Conservation (phyloP, 2,329 filamentous ascomycete genomes). For the Acarospora socialis region DNA sequence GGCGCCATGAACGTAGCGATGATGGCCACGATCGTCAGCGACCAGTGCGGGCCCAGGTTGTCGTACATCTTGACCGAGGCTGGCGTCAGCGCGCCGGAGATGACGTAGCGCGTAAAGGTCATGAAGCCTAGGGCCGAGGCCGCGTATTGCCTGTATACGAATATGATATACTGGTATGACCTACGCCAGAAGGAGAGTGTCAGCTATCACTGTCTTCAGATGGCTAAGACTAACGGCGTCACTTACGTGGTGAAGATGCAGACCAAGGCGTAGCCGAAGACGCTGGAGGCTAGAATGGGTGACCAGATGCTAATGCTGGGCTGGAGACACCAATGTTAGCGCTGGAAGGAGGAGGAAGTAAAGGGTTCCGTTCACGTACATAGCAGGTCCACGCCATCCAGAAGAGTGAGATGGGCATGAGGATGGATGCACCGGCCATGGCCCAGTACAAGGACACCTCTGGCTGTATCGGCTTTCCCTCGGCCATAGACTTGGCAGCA, state of each 20-base stretch:
- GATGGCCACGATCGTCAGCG: too few relatives aligned
- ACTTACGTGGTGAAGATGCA: slow-evolving; percentile 21
- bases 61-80: too few relatives aligned
- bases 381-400: slow-evolving; percentile 38
- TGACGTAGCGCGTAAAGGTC: slow-evolving; percentile 8
- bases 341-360: too few relatives aligned
- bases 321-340: too few relatives aligned
- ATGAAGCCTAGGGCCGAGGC: slow-evolving; percentile 8
- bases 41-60: too few relatives aligned
- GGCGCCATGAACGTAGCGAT: too few relatives aligned
- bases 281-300: slow-evolving; percentile 26
- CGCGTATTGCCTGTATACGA: slow-evolving; percentile 7
- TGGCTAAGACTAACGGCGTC: too few relatives aligned
- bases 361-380: too few relatives aligned
- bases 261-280: slow-evolving; percentile 35
- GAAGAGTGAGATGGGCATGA: slow-evolving; percentile 34
- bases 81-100: slow-evolving; percentile 5
- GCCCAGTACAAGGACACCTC: slow-evolving; percentile 31
- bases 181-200: too few relatives aligned
- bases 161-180: slow-evolving; percentile 8
- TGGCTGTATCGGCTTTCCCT: slow-evolving; percentile 16
- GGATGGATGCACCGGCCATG: slow-evolving; percentile 28
- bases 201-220: too few relatives aligned
- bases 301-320: slow-evolving; percentile 31
- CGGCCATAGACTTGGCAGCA: slow-evolving; percentile 5